phyloP scores from a whole-genome alignment of 352 stramenopile species.

The Phytophthora hibernalis region DNA sequence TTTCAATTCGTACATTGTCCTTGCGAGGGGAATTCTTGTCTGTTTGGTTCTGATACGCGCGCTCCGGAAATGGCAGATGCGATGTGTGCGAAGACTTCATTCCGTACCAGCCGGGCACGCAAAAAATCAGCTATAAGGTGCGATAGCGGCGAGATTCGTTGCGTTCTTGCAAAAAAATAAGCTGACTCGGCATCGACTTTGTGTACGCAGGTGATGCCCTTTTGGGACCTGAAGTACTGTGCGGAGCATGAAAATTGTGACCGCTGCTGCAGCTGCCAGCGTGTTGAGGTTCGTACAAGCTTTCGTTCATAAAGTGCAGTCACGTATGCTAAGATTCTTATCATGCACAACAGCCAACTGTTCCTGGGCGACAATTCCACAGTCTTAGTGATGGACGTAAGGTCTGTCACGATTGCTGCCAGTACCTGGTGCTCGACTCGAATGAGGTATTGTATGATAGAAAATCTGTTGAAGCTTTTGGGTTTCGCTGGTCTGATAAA shows the following conservation, averaged over 20 bases:
- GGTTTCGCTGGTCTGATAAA: background rate
- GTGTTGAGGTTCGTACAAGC: slow-evolving; percentile 57
- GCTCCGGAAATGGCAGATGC: slow-evolving; percentile 40
- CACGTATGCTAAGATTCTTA: background rate
- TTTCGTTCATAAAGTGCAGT: background rate
- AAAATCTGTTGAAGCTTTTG: background rate
- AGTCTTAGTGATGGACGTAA: slow-evolving; percentile 69
- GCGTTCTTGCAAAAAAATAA: background rate
- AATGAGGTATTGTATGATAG: slow-evolving; percentile 46
- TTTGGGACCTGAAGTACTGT: slow-evolving; percentile 72
- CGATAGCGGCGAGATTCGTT: background rate
- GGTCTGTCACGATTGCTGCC: slow-evolving; percentile 68
- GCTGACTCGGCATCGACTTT: background rate
- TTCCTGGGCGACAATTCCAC: slow-evolving; percentile 56
- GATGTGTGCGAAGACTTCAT: slow-evolving; percentile 71
- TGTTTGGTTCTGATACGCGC: background rate
- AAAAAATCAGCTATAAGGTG: slow-evolving; percentile 68
- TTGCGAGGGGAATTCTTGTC: background rate
- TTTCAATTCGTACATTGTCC: background rate
- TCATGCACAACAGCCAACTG: slow-evolving; percentile 21
- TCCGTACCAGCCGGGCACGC: slow-evolving; percentile 49
- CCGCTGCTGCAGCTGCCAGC: slow-evolving; percentile 76
- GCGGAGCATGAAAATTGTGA: slow-evolving; percentile 65
- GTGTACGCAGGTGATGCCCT: slow-evolving; percentile 56
- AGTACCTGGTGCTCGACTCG: slow-evolving; percentile 66